Evolutionary conservation across 2,329 filamentous ascomycete genomes (phyloP), one percentile per base, ranked within the genome.

Genomic region (Plenodomus biglobosus): DNA sequence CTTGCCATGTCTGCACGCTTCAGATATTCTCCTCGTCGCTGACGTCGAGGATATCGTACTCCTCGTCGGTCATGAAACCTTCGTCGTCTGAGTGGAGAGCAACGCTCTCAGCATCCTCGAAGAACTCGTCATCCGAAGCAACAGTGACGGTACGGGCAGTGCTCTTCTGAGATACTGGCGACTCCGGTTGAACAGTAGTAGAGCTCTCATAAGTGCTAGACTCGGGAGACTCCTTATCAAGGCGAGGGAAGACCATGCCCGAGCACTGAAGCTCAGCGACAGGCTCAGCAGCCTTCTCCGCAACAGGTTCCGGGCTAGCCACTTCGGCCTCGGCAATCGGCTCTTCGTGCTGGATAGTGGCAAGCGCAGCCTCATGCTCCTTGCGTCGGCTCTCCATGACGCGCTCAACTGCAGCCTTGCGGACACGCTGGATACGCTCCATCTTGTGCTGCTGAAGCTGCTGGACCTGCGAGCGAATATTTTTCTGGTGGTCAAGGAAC

Each of bases 31-130:
- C 92, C 71, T 95, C 89, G 59, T 97, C 92, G 50, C 90, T 95
- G 37, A 91, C 92, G 75, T 96, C 91, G 38, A 97, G 84, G 58
- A 97, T 92, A 65, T 99, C 94, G 71, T 97, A 99, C 75, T 99
- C 94, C 72, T 97, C 94, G 56, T 99, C 94, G 0, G 94, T 97
- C 78, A 95, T 76, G 79, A 96, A 96, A 11, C 86, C 88, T 51
- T 88, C 84, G 39, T 86, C 85, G n/a, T 84, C 83, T 17, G 72
- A 73, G 38, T 70, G 63, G 40, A 77, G 69, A 7, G 80, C 77
- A 48, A 85, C 75, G 56, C 79, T 83, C 58, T 83, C 81, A 42
- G 80, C 78, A 62, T 85, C 83, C 55, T 83, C 78, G 18, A 80
- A 77, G 40, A 80, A 74, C 62, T 85, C 82, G 18, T 78, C 75